Evolutionary conservation across 2,329 filamentous ascomycete genomes (phyloP), one percentile per base, ranked within the genome.

Genomic region (Cladosporium sp.): DNA sequence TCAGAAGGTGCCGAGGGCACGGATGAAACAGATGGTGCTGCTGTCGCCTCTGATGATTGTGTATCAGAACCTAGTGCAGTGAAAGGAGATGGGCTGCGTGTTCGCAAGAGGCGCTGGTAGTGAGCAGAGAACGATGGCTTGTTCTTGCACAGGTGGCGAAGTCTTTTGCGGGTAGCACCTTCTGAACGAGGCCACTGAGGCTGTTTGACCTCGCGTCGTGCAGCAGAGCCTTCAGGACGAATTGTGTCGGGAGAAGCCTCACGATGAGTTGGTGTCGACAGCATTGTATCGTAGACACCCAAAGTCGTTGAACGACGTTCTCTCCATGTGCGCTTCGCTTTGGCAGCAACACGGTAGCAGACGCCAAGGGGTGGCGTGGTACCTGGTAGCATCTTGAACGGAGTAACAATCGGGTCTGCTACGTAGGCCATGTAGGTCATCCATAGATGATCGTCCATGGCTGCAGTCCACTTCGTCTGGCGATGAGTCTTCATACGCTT

Each of bases 391-490:
- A 86, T 87, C 72, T 89, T 89, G 80, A 89, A 89, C 0, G 87
- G 87, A 1, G 87, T 89, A 57, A 89, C 83, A 3, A 84, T 86
- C 23, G 87, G 87, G 74, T 89, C 86, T 67, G 87, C 85, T n/a
- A 89, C 78, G 73, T 88, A 89, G 62, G 83, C 80, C 78, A 88
- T 85, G 76, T 88, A 89, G 10, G 85, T 87, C 73, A 86, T 84
- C 87, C 87, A 89, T 35, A 89, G 77, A 72, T 89, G 87, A 65
- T 85, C 82, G 72, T 89, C 87, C 86, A 88, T 89, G 61, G 87
- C 86, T 52, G 83, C 78, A 5, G 84, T 88, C 83, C 87, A 89
- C 49, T 76, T 79, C 6, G 77, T 74, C 72, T 72, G 73, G 53
- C 75, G 77, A 60, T 76, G 77, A 40, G 79, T 75, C 72, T 80